Conservation (phyloP, 2,329 filamentous ascomycete genomes). For the Myriosclerotinia duriaeana region DNA sequence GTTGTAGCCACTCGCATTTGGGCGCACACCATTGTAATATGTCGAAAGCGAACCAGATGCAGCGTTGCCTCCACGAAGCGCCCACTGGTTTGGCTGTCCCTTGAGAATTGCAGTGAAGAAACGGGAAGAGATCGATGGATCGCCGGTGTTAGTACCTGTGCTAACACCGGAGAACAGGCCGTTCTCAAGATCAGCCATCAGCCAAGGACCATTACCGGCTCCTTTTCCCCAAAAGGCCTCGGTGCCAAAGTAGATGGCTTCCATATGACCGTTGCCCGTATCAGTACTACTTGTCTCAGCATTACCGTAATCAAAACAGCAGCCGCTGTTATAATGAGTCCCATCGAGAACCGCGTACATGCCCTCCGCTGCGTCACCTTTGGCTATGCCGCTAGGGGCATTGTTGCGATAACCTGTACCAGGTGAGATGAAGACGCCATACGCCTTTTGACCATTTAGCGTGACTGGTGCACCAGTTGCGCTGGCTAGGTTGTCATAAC, state of each 20-base stretch:
- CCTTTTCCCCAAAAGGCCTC: slow-evolving; percentile 56
- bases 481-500: slow-evolving; percentile 59
- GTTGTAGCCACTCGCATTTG: slow-evolving; percentile 50
- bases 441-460: slow-evolving; percentile 59
- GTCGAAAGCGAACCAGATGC: slow-evolving; percentile 56
- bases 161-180: slow-evolving; percentile 59
- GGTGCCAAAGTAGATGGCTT: slow-evolving; percentile 64
- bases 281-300: slow-evolving; percentile 53
- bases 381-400: slow-evolving; percentile 51
- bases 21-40: slow-evolving; percentile 58
- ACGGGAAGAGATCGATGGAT: slow-evolving; percentile 54
- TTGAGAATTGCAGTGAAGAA: slow-evolving; percentile 60
- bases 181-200: slow-evolving; percentile 70
- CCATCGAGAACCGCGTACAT: slow-evolving; percentile 62
- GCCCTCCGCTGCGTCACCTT: slow-evolving; percentile 55
- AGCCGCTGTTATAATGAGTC: slow-evolving; percentile 57
- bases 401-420: slow-evolving; percentile 65
- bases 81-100: slow-evolving; percentile 56
- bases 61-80: slow-evolving; percentile 58
- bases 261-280: slow-evolving; percentile 65
- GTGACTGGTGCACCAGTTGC: slow-evolving; percentile 61
- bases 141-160: slow-evolving; percentile 48
- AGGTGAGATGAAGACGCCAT: slow-evolving; percentile 62
- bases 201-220: slow-evolving; percentile 60
- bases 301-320: slow-evolving; percentile 60